These are phyloP conservation scores for Sherardia arvensis DNA, from an alignment of 257 asterid genomes.

Conservation along the genomic window DNA sequence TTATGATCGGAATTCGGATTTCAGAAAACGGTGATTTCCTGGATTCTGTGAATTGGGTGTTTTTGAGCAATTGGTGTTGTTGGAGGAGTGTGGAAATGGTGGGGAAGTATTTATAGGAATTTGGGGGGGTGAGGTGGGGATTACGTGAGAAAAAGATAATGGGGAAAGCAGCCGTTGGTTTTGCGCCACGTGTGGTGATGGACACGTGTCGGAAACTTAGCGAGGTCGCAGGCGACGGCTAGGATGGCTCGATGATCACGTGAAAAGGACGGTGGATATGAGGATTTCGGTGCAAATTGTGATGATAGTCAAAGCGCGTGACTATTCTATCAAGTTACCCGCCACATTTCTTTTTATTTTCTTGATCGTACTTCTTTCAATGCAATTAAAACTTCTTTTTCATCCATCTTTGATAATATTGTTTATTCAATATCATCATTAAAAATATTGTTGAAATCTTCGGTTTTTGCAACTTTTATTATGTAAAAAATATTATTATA, in stretches of 20 bases:
- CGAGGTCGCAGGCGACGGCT: slow-evolving; percentile 34
- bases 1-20: no score
- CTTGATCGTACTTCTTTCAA: no score
- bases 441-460: no score
- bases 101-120: slow-evolving; percentile 6
- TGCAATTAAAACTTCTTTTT: no score
- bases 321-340: not conserved
- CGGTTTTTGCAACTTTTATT: no score
- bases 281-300: slow-evolving; percentile 8
- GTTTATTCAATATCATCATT: no score
- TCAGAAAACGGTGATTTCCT: not conserved
- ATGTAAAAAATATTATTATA: no score
- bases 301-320: slow-evolving; percentile 6
- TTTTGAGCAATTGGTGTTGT: not conserved
- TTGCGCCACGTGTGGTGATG: slow-evolving; percentile 28
- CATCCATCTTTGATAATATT: no score
- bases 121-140: slow-evolving; percentile 17
- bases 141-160: slow-evolving; percentile 13
- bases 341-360: no score
- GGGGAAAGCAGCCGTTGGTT: slow-evolving; percentile 14
- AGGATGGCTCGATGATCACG: slow-evolving; percentile 39
- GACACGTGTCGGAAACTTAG: slow-evolving; percentile 42
- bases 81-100: not conserved
- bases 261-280: slow-evolving; percentile 53
- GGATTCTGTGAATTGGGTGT: not conserved